Evolutionary conservation across 257 asterid species (phyloP), one percentile per base, ranked within the genome.

Genomic region (Ehretia macrophylla): DNA sequence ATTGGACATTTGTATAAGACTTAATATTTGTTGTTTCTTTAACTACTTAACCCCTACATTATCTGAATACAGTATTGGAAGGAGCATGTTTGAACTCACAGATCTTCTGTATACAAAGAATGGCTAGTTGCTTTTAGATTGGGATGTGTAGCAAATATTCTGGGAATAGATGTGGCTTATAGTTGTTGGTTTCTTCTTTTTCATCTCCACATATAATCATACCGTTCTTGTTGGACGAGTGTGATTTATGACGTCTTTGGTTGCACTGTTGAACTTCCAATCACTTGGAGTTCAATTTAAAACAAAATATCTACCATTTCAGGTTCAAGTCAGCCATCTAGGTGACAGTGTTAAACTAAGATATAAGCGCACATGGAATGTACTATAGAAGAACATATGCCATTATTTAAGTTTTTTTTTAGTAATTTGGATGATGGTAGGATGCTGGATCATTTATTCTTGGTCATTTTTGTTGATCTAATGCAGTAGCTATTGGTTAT

Each of bases 301-400:
- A 8, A 3, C 12, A 20, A 19, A 22, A 21, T 14, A 8, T 8
- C 11, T 14, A 32, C 10, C 42, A 44, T 35, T 17, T 58, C 58
- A 21, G 54, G 66, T 27, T 60, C 57, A 52, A 52, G 51, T 56
- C 47, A 55, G 58, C 48, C 37, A 39, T 73, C 42, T 56, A 32
- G 32, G 32, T 55, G 60, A 27, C 6, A 27, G 6, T 27, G 6
- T 27, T 6, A 27, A 27, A 6, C 35, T 27, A 27, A 27, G 35
- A 27, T 27, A 27, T 27, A 27, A 27, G 4, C 6, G 35, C 35
- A 27, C 35, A 27, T 27, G 3, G 35, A 27, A 27, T 27, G 35
- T 27, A 6, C 6, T 27, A 27, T 27, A 27, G 35, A 27, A 27
- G 6, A 27, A 27, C 4, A 6, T 27, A n/a, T 27, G 3, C 35